Evolutionary conservation across 345 rosid species (phyloP), one percentile per base, ranked within the genome.

Genomic region (Mangifera indica): DNA sequence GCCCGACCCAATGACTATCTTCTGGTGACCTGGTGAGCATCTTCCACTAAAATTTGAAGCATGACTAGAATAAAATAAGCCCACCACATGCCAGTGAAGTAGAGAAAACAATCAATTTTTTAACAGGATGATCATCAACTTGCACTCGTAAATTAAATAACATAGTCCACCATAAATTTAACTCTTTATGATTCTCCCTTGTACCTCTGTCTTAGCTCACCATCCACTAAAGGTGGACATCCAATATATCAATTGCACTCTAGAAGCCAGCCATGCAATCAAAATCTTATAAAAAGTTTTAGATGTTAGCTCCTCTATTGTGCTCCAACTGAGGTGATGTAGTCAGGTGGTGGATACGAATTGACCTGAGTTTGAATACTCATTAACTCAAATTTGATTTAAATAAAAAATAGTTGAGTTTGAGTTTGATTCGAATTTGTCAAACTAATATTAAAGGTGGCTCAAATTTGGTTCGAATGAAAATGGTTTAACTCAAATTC

Each of bases 171-270:
- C 67, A 32, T n/a, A 72, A 70, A 71, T 29, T 15, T 54, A 44
- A 10, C 32, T 53, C 13, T 22, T 13, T 58, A 24, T 46, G 60
- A 25, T 8, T 22, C 67, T 25, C 15, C 48, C 22, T 10, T 29
- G 10, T 45, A n/a, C 73, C 42, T 64, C 66, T 70, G 48, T 74
- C 61, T 74, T 69, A 61, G 74, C 56, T 77, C 81, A 72, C 44
- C 58, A 2, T 58, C 25, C 37, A n/a, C 21, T 29, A 53, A 77
- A 74, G 66, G 58, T 48, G 34, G 51, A 22, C 25, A 48, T 22
- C 21, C 20, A 69, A 57, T 21, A 71, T 49, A 49, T 49, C 21
- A 61, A 37, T 29, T 21, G 11, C 26, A 17, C 40, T 56, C 42
- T 29, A 24, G 55, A 65, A 65, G 55, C 24, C 45, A 34, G 29